Percentiles rank a stretch among this genome's conserved stretches.
These are phyloP conservation scores for Inga laurina DNA, from an alignment of 306 rosid species.

Conservation along the genomic window DNA sequence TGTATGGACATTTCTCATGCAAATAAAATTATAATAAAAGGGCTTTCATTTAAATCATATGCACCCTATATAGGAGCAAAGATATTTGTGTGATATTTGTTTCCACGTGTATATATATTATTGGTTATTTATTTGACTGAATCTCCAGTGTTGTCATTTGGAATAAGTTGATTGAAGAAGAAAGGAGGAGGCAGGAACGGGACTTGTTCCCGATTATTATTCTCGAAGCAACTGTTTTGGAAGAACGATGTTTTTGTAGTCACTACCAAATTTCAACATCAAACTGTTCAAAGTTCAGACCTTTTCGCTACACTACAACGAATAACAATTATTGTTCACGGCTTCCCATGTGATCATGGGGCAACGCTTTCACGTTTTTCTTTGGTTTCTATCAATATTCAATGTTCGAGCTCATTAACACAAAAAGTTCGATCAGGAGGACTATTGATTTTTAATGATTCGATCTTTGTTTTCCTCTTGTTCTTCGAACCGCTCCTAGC, in stretches of 20 bases:
- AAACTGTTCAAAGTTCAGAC: not conserved
- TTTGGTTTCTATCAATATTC: not conserved
- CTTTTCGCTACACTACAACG: not conserved
- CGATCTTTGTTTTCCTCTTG: not conserved
- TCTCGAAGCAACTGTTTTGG: not conserved
- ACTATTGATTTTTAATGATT: too few relatives aligned
- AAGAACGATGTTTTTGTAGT: constrained; percentile 21
- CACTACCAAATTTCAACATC: not conserved
- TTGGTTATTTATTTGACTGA: not conserved
- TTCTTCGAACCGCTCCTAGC: not conserved
- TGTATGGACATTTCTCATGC: not conserved
- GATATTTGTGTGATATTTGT: not conserved
- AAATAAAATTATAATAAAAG: not conserved
- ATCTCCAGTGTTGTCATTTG: too few relatives aligned
- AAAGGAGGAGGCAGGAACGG: constrained; percentile 14
- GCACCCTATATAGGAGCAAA: not conserved
- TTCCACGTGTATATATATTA: not conserved
- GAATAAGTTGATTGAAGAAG: not conserved
- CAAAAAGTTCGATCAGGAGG: not conserved
- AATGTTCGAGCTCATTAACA: not conserved
- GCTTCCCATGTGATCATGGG: not conserved
- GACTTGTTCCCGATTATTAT: constrained; percentile 1
- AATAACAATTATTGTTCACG: not conserved
- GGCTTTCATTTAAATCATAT: not conserved
- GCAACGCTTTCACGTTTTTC: not conserved